Evolutionary conservation across 2,329 filamentous ascomycete genomes (phyloP).

Genomic region (Didymella pinodella): DNA sequence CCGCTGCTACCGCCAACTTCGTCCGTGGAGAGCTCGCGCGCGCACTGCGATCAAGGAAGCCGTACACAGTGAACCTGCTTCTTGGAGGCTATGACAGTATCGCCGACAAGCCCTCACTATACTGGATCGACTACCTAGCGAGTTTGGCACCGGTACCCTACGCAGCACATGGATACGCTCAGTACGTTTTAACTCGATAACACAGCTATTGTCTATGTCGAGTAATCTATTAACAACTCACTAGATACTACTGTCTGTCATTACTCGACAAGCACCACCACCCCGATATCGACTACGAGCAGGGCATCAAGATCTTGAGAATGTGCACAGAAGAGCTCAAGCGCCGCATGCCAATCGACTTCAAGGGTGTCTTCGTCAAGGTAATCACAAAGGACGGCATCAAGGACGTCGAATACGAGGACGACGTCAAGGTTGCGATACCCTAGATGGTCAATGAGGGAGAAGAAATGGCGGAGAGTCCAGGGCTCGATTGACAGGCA

Average conservation of each 20-base stretch:
- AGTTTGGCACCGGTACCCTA: conserved; percentile 88
- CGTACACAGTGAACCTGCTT: conserved; percentile 96
- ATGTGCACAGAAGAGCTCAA: conserved; percentile 98
- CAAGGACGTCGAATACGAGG: conserved; percentile 82
- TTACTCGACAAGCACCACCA: conserved; percentile 99
- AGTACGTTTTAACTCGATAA: conserved; percentile 66
- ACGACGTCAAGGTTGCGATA: conserved; percentile 74
- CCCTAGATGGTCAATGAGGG: conserved; percentile 55
- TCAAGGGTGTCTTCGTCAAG: conserved; percentile 96
- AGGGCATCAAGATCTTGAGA: conserved; percentile 89
- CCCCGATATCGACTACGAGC: conserved; percentile 86
- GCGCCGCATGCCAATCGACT: conserved; percentile 95
- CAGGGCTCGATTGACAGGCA: conserved; percentile 20
- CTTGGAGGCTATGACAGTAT: conserved; percentile 94
- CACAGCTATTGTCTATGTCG: neutral
- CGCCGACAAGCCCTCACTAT: conserved; percentile 86
- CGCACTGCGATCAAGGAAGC: conserved; percentile 88
- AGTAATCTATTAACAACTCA: conserved; percentile 4
- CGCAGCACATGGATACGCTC: conserved; percentile 96
- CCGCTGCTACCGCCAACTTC: conserved; percentile 88
- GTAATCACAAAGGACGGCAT: conserved; percentile 95
- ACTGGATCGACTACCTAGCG: conserved; percentile 98
- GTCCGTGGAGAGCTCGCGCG: conserved; percentile 92
- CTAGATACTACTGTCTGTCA: conserved; percentile 93
- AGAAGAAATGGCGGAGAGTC: neutral